A percentile compares a stretch with the other conserved stretches of the same genome.
Evolutionary conservation across 805 yeast genomes (phyloP).

Genomic region (Kodamaea fukazawae): DNA sequence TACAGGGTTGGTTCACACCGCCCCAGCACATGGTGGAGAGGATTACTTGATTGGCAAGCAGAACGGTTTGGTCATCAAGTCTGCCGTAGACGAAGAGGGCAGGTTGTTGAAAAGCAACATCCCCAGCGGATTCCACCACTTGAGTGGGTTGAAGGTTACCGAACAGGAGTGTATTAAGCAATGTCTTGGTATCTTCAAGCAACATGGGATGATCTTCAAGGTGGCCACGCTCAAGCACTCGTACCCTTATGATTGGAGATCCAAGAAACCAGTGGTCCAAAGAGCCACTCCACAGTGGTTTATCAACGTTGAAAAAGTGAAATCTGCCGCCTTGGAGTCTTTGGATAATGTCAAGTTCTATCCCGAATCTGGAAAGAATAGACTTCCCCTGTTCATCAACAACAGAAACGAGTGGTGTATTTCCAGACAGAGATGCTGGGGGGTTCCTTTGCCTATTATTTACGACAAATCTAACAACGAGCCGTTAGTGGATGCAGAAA

Average conservation of each 20-base stretch:
- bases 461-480: constrained; percentile 57
- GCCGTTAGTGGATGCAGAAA: constrained; percentile 56
- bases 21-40: constrained; percentile 97
- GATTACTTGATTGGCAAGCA: constrained; percentile 73
- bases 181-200: constrained; percentile 53
- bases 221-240: constrained; percentile 65
- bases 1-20: constrained; percentile 94
- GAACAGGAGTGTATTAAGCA: constrained; percentile 28
- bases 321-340: constrained; percentile 57
- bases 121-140: constrained; percentile 42
- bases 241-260: constrained; percentile 97
- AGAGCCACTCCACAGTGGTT: constrained; percentile 98
- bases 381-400: constrained; percentile 68
- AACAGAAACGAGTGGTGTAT: constrained; percentile 96
- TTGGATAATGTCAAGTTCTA: constrained; percentile 62
- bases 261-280: constrained; percentile 91
- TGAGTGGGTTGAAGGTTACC: constrained; percentile 44
- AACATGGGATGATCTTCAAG: constrained; percentile 46
- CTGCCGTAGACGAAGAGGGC: constrained; percentile 81
- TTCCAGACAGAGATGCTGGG: constrained; percentile 95
- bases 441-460: constrained; percentile 93
- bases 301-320: constrained; percentile 76
- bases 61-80: constrained; percentile 55
- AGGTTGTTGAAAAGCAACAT: constrained; percentile 52
- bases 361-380: constrained; percentile 69